phyloP scores from a whole-genome alignment of 306 rosid species.

The Carpinus viminea region DNA sequence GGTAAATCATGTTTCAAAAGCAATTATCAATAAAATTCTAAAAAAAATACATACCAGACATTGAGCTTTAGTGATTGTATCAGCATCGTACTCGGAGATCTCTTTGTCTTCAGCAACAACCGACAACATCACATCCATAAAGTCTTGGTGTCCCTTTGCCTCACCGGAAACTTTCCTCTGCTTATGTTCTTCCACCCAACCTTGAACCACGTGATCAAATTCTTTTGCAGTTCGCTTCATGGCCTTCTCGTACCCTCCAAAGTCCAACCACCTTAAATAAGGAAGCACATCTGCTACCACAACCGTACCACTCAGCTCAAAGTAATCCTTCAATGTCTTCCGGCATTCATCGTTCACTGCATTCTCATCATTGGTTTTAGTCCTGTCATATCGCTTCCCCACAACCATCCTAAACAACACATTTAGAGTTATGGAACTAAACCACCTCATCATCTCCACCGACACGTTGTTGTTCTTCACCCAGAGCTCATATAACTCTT shows the following conservation, averaged over 20 bases:
- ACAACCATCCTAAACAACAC: slow-evolving; percentile 31
- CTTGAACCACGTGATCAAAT: slow-evolving; percentile 17
- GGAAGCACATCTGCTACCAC: slow-evolving; percentile 28
- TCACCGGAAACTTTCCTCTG: not conserved
- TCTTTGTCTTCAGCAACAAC: not conserved
- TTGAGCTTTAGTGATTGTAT: slow-evolving; percentile 22
- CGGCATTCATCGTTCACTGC: too few species aligned
- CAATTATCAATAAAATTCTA: too few species aligned
- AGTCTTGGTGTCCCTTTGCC: not conserved
- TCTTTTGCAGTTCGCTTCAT: slow-evolving; percentile 23
- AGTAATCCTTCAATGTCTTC: too few species aligned
- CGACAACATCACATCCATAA: slow-evolving; percentile 38
- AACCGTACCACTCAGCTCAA: slow-evolving; percentile 3
- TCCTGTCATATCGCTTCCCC: slow-evolving; percentile 29
- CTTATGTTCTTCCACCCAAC: slow-evolving; percentile 39
- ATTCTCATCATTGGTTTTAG: too few species aligned
- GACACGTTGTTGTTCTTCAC: not conserved
- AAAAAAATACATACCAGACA: not conserved
- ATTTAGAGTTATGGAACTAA: slow-evolving; percentile 37
- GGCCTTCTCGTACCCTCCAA: slow-evolving; percentile 29
- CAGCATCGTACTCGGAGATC: slow-evolving; percentile 7
- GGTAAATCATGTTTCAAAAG: too few species aligned
- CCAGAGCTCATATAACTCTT: slow-evolving; percentile 10
- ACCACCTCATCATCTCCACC: slow-evolving; percentile 46
- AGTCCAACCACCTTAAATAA: slow-evolving; percentile 48